These are phyloP conservation scores for Umbelopsis sp. DNA, from an alignment of 192 early-diverging fungal genomes.

Conservation along the genomic window DNA sequence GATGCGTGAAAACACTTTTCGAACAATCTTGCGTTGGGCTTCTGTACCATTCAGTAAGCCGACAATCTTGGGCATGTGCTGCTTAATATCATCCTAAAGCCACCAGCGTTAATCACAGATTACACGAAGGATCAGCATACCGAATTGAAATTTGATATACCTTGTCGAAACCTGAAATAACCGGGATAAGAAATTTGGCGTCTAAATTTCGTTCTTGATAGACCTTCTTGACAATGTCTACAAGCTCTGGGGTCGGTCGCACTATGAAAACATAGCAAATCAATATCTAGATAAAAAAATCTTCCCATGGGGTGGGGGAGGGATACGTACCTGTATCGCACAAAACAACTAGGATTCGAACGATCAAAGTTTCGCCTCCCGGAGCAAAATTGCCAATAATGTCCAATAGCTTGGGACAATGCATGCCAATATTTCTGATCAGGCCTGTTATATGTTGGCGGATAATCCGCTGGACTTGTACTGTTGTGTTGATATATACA, in stretches of 20 bases:
- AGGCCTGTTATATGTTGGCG: slow-evolving; percentile 62
- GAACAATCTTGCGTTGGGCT: slow-evolving; percentile 56
- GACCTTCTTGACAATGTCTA: slow-evolving; percentile 53
- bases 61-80: slow-evolving; percentile 63
- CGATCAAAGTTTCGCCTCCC: slow-evolving; percentile 68
- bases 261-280: slow-evolving; percentile 15
- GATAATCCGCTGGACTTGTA: slow-evolving; percentile 52
- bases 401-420: slow-evolving; percentile 54
- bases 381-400: slow-evolving; percentile 68
- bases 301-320: background rate
- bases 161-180: slow-evolving; percentile 63
- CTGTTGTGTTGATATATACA: slow-evolving; percentile 43
- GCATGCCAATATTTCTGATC: slow-evolving; percentile 62
- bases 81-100: slow-evolving; percentile 55
- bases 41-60: slow-evolving; percentile 66
- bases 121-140: no score
- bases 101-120: no score
- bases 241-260: slow-evolving; percentile 50
- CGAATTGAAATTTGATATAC: slow-evolving; percentile 31
- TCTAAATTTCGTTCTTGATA: slow-evolving; percentile 58
- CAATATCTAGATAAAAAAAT: background rate
- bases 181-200: slow-evolving; percentile 68
- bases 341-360: slow-evolving; percentile 63
- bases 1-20: slow-evolving; percentile 63
- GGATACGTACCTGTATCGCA: slow-evolving; percentile 54